These are phyloP conservation scores for Ogataea pini DNA, from an alignment of 805 yeast species.

Conservation along the genomic window DNA sequence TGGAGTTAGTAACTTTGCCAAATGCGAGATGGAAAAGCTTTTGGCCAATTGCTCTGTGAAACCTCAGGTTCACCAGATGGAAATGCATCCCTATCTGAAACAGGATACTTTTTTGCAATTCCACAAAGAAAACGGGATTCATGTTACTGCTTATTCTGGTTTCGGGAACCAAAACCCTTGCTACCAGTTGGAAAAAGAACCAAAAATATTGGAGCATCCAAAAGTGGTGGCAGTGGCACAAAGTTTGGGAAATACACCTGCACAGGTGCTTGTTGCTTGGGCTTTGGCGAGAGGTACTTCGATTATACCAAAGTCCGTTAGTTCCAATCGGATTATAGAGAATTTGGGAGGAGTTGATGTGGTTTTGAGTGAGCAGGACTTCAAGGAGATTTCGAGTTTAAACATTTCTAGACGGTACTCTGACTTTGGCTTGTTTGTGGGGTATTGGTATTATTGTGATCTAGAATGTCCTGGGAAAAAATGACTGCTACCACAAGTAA, in stretches of 20 bases:
- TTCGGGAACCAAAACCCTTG: slow-evolving; percentile 61
- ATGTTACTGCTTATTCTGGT: slow-evolving; percentile 74
- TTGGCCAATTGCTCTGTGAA: slow-evolving; percentile 49
- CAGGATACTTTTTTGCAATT: slow-evolving; percentile 57
- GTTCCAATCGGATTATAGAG: slow-evolving; percentile 40
- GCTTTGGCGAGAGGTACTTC: slow-evolving; percentile 53
- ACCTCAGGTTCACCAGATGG: slow-evolving; percentile 63
- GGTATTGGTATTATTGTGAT: slow-evolving; percentile 36
- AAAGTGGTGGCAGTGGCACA: slow-evolving; percentile 45
- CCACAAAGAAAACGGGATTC: slow-evolving; percentile 50
- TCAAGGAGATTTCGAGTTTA: slow-evolving; percentile 31
- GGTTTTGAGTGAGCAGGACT: slow-evolving; percentile 38
- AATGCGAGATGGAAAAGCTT: slow-evolving; percentile 52
- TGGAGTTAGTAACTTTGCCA: slow-evolving; percentile 79
- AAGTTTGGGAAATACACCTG: slow-evolving; percentile 43
- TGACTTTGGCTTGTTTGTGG: slow-evolving; percentile 36
- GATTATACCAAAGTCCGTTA: slow-evolving; percentile 50
- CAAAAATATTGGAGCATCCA: slow-evolving; percentile 44
- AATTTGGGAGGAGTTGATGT: slow-evolving; percentile 35
- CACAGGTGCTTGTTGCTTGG: slow-evolving; percentile 57
- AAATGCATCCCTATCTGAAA: slow-evolving; percentile 68
- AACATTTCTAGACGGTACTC: slow-evolving; percentile 34
- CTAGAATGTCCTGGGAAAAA: slow-evolving; percentile 36
- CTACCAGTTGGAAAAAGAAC: slow-evolving; percentile 42
- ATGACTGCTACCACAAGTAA: too few species aligned